Conservation (phyloP, 148 eudicot species). For the Persicaria maculosa region DNA sequence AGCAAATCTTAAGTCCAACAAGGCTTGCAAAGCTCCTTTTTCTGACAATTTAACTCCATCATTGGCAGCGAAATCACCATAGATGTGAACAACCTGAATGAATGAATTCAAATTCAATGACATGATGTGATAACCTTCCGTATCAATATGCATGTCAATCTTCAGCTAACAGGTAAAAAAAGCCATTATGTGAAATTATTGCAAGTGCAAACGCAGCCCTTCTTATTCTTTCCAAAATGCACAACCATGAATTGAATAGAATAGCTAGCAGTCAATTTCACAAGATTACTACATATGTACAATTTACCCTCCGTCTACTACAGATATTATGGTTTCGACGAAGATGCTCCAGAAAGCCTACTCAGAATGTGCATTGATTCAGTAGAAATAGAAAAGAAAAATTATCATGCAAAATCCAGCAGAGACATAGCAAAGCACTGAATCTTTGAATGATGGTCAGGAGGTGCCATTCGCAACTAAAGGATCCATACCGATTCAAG, state of each 20-base stretch:
- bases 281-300: no score
- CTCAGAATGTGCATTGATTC: neutral
- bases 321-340: neutral
- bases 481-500: conserved; percentile 58
- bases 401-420: neutral
- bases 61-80: conserved; percentile 43
- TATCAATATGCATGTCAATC: neutral
- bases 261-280: no score
- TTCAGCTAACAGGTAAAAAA: no score
- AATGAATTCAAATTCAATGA: conserved; percentile 1
- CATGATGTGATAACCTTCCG: neutral
- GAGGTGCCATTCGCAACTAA: neutral
- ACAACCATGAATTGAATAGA: no score
- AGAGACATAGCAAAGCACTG: neutral
- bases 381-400: neutral
- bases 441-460: neutral
- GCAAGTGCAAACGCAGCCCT: neutral
- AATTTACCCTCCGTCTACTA: no score
- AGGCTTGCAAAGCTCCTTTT: conserved; percentile 75
- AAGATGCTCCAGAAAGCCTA: neutral
- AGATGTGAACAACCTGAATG: conserved; percentile 54
- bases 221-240: no score
- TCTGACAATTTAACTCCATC: conserved; percentile 54
- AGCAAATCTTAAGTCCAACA: conserved; percentile 78
- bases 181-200: neutral